phyloP scores from a whole-genome alignment of 2,329 filamentous ascomycete species.

The Thielaviopsis musarum region DNA sequence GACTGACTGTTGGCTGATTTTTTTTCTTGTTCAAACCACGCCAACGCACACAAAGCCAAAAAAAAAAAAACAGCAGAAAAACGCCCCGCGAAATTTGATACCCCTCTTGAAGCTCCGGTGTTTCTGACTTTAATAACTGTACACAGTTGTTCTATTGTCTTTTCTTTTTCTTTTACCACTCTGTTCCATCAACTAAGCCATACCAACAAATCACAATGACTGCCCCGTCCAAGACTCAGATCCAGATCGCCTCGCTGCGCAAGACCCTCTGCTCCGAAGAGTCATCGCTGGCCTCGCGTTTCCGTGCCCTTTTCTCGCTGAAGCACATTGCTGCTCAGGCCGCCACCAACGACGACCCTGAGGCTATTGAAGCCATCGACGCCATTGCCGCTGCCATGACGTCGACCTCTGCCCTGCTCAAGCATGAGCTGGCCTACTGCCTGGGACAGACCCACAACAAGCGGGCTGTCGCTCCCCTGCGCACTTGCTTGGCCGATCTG shows the following conservation, averaged over 20 bases:
- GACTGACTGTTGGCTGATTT: background rate
- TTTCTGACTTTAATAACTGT: background rate
- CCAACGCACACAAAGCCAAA: background rate
- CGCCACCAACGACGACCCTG: conserved; percentile 43
- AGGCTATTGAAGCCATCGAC: conserved; percentile 37
- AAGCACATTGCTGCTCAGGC: conserved; percentile 81
- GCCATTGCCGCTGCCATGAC: conserved; percentile 79
- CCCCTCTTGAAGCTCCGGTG: conserved; percentile 1
- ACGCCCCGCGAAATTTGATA: conserved; percentile 3
- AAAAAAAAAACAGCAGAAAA: too few relatives aligned
- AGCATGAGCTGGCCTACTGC: conserved; percentile 95
- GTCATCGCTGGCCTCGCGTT: conserved; percentile 71
- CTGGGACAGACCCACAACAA: conserved; percentile 75
- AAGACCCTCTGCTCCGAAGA: conserved; percentile 64
- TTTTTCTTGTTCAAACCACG: background rate
- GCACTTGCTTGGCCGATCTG: conserved; percentile 56
- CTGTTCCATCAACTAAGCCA: background rate
- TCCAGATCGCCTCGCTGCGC: conserved; percentile 47
- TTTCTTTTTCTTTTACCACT: background rate
- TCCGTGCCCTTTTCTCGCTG: conserved; percentile 91
- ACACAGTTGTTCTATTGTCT: background rate
- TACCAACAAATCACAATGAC: conserved; percentile 1
- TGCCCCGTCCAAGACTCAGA: conserved; percentile 12
- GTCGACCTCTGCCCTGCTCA: conserved; percentile 76
- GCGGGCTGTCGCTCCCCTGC: conserved; percentile 56